Conservation (phyloP, 2,329 filamentous ascomycete species). For the Cordyceps cicadae region DNA sequence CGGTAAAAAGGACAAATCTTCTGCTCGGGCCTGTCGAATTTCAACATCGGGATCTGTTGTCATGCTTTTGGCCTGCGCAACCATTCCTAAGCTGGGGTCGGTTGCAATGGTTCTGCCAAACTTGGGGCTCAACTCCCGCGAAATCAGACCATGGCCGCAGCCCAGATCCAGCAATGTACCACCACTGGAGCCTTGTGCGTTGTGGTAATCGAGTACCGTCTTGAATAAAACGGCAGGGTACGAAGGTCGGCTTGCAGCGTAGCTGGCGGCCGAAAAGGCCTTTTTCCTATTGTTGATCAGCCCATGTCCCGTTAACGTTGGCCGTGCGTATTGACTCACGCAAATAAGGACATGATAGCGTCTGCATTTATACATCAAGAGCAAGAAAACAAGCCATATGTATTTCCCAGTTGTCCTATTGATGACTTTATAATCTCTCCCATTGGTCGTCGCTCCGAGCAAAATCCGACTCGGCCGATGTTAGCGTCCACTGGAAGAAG, state of each 20-base stretch:
- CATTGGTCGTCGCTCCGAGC: background rate
- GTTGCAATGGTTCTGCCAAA: slow-evolving; percentile 45
- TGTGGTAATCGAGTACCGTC: slow-evolving; percentile 46
- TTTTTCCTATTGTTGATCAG: slow-evolving; percentile 34
- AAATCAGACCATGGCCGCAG: slow-evolving; percentile 52
- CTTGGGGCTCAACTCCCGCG: slow-evolving; percentile 42
- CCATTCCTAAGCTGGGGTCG: slow-evolving; percentile 52
- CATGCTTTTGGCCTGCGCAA: slow-evolving; percentile 38
- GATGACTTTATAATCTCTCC: slow-evolving; percentile 1
- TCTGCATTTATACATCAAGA: no score
- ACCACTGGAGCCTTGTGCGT: slow-evolving; percentile 22
- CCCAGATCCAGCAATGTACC: slow-evolving; percentile 49
- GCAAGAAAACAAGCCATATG: background rate
- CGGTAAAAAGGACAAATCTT: slow-evolving; percentile 43
- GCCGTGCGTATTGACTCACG: slow-evolving; percentile 25
- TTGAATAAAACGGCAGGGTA: slow-evolving; percentile 49
- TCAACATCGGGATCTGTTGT: slow-evolving; percentile 36
- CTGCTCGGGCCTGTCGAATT: slow-evolving; percentile 43
- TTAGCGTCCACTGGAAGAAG: background rate
- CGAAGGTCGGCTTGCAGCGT: slow-evolving; percentile 51
- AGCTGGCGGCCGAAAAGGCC: slow-evolving; percentile 47
- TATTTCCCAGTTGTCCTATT: background rate
- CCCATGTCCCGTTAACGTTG: background rate
- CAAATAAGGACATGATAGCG: slow-evolving; percentile 38
- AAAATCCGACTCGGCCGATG: slow-evolving; percentile 6